Percentiles rank a stretch among this genome's conserved stretches.
Evolutionary conservation across 75 land plant genomes (phyloP).

Genomic region (Pseudotsuga menziesii): DNA sequence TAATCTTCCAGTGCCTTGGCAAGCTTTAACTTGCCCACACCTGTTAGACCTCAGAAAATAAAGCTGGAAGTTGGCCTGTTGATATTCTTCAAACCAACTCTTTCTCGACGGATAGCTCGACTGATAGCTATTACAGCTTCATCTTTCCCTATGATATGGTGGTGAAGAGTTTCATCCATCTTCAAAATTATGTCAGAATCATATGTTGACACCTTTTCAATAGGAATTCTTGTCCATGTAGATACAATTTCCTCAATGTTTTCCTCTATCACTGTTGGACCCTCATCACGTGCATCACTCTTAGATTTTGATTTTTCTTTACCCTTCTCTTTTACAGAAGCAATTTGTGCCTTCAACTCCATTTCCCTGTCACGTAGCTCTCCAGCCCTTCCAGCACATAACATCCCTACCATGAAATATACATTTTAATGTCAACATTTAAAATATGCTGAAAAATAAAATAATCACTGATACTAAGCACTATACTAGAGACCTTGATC

Average conservation of each 20-base stretch:
- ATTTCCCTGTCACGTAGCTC: conserved; percentile 45
- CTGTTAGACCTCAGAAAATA: conserved; percentile 63
- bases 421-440: neutral
- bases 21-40: conserved; percentile 58
- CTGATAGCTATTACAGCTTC: conserved; percentile 59
- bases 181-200: conserved; percentile 47
- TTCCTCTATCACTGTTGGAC: conserved; percentile 32
- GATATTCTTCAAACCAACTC: conserved; percentile 55
- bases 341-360: conserved; percentile 45
- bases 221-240: conserved; percentile 55
- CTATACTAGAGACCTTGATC: too few species aligned
- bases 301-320: conserved; percentile 43
- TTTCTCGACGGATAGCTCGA: conserved; percentile 47
- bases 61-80: conserved; percentile 59
- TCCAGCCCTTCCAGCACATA: conserved; percentile 23
- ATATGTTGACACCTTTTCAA: conserved; percentile 52
- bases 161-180: conserved; percentile 58
- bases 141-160: conserved; percentile 47
- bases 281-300: conserved; percentile 34
- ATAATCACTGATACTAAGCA: neutral
- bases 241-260: conserved; percentile 52
- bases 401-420: neutral
- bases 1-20: conserved; percentile 56
- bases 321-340: conserved; percentile 35
- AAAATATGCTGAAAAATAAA: neutral